These are phyloP conservation scores for Mucor racemosus DNA, from an alignment of 371 early-diverging fungal genomes.

Conservation along the genomic window DNA sequence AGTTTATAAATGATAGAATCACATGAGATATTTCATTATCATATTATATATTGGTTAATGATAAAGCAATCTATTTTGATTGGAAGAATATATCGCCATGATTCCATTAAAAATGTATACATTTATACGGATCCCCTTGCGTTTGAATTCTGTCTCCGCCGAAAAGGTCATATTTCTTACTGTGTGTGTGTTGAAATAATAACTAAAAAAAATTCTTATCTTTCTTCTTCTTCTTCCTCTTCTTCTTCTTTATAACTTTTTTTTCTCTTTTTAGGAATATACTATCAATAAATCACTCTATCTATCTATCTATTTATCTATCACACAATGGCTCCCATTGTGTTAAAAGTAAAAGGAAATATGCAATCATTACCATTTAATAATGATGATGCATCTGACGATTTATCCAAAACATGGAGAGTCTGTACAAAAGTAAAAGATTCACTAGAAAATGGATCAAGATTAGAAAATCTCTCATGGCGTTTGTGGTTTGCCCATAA, in stretches of 20 bases:
- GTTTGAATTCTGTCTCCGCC: conserved; percentile 24
- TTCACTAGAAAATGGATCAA: conserved; percentile 80
- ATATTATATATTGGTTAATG: conserved; percentile 9
- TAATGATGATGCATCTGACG: conserved; percentile 69
- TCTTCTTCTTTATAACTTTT: conserved; percentile 14
- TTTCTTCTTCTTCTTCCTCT: conserved; percentile 7
- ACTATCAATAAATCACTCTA: conserved; percentile 1
- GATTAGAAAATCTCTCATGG: conserved; percentile 90
- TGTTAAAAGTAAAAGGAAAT: conserved; percentile 76
- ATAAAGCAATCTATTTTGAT: conserved; percentile 10
- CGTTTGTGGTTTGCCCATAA: conserved; percentile 83
- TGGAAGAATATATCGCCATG: conserved; percentile 20
- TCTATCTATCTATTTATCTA: conserved; percentile 7
- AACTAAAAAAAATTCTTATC: conserved; percentile 16
- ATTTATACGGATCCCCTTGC: conserved; percentile 17
- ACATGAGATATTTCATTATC: background rate
- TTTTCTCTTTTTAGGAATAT: background rate
- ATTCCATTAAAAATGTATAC: conserved; percentile 2
- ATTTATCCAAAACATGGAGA: conserved; percentile 80
- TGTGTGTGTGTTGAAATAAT: background rate
- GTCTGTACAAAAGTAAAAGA: conserved; percentile 89
- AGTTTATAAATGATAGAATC: background rate
- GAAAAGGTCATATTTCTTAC: conserved; percentile 5
- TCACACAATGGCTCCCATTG: conserved; percentile 68
- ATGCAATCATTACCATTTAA: conserved; percentile 68